Conservation (phyloP, 23 red algal species). For the Gracilaria domingensis region DNA sequence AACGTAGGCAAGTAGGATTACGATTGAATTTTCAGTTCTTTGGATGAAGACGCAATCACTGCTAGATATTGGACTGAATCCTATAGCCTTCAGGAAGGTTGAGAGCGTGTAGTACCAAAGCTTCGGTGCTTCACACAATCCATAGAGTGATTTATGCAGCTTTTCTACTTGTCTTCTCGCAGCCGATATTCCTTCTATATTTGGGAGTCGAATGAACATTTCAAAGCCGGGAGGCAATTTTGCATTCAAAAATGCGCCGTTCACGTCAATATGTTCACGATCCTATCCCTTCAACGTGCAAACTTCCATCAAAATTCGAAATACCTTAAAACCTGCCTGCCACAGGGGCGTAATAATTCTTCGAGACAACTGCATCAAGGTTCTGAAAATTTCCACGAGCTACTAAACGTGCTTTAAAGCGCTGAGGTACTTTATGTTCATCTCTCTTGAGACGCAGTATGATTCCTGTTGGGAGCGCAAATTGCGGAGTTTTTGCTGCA, state of each 20-base stretch:
- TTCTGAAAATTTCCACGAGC: slow-evolving; percentile 22
- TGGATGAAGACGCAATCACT: slow-evolving; percentile 5
- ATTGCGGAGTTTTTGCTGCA: not conserved
- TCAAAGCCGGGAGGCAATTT: not conserved
- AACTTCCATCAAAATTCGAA: slow-evolving; percentile 18
- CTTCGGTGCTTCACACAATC: slow-evolving; percentile 48
- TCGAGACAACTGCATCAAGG: not conserved
- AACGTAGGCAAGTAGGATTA: too few relatives aligned
- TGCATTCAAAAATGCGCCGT: slow-evolving; percentile 45
- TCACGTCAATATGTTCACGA: slow-evolving; percentile 21
- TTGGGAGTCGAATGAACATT: not conserved
- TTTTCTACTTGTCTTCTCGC: not conserved
- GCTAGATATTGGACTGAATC: not conserved
- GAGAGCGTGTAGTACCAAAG: slow-evolving; percentile 48
- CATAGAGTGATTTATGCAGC: slow-evolving; percentile 33
- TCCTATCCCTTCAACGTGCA: slow-evolving; percentile 1
- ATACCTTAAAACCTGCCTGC: slow-evolving; percentile 22
- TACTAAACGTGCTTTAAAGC: slow-evolving; percentile 22
- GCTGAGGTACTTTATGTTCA: not conserved
- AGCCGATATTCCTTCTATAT: not conserved
- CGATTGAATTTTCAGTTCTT: not conserved
- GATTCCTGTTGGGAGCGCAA: slow-evolving; percentile 16
- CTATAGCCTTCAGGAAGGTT: not conserved
- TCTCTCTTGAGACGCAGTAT: slow-evolving; percentile 30
- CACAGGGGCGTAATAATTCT: slow-evolving; percentile 29